Conservation (phyloP, 2,329 filamentous ascomycete species). For the Aureobasidium sp. region DNA sequence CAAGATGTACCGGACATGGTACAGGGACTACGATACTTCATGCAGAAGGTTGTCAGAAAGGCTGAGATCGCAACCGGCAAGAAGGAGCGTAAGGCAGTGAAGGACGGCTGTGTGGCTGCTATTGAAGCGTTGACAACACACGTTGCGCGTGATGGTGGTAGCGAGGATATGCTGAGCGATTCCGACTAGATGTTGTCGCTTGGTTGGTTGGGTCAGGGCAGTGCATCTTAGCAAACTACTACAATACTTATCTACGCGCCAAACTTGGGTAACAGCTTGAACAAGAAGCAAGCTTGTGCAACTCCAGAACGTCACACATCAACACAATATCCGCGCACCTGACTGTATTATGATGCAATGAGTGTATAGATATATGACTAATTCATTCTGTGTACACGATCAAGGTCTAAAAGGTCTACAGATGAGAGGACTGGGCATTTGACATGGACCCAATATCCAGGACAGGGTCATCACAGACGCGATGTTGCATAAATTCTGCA, state of each 20-base stretch:
- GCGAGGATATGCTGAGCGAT: conserved; percentile 20
- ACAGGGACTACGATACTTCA: conserved; percentile 80
- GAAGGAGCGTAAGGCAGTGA: conserved; percentile 58
- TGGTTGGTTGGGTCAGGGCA: too few relatives aligned
- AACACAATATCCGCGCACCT: too few relatives aligned
- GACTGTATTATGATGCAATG: too few relatives aligned
- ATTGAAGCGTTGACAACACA: conserved; percentile 29
- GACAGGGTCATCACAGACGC: background rate
- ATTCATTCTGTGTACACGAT: background rate
- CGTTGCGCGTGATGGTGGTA: background rate
- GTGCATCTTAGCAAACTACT: background rate
- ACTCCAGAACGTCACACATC: too few relatives aligned
- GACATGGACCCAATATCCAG: background rate
- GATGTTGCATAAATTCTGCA: background rate
- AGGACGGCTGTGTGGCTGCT: conserved; percentile 43
- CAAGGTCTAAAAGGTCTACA: background rate
- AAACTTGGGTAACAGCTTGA: too few relatives aligned
- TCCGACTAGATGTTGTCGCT: background rate
- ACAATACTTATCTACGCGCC: background rate
- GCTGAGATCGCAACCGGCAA: conserved; percentile 60
- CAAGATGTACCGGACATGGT: conserved; percentile 73
- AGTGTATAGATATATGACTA: too few relatives aligned
- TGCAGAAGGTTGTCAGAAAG: conserved; percentile 78
- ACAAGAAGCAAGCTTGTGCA: too few relatives aligned
- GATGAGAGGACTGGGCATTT: background rate